Base-by-base conservation (phyloP, 2,329 filamentous ascomycete genomes). In the Ophiostoma ips region DNA sequence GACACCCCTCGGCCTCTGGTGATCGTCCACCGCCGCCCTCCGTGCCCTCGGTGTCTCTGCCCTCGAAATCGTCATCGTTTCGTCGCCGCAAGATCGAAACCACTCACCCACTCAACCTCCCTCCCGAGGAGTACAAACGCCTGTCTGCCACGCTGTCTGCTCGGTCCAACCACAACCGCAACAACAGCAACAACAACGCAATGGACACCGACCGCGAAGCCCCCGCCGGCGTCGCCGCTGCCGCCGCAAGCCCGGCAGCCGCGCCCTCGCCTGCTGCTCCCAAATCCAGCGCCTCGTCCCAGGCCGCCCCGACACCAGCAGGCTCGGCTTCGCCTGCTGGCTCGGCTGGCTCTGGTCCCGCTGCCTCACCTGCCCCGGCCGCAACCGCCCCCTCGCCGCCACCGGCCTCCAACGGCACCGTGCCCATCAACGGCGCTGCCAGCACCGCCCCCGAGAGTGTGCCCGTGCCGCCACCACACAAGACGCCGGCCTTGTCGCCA, bases 41-140 rank as follows among this genome's bases (percentile, higher is more conserved):
- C 18, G 18, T 24, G 12, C 19, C 41, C n/a, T 38, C 44, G 4
- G 24, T 28, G 24, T 24, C 57, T 47, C 69, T 69, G 51, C 76
- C 48, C 65, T 38, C 46, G 33, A 38, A 48, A 18, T 69, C 67
- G 30, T 63, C 62, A 15, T 70, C 67, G 44, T 67, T 63, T 33
- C 70, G 74, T 50, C 70, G 74, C 55, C 68, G 67, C 58, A 78
- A 77, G 63, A 66, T 71, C 61, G 81, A 86, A 62, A 72, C 73
- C 56, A 83, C 80, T 3, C 89, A 95, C 65, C 90, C 90, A 36
- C 76, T 95, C 48, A 95, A 95, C 62, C 78, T 94, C 19, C 87
- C 84, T 2, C 88, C 88, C 44, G 88, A 95, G 70, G 83, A 95
- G 73, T 77, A 87, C 61, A 84, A 85, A 65, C 80, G 86, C 55